These are phyloP conservation scores for Candolleomyces efflorescens DNA, from an alignment of 768 basidiomycete species.

Conservation along the genomic window DNA sequence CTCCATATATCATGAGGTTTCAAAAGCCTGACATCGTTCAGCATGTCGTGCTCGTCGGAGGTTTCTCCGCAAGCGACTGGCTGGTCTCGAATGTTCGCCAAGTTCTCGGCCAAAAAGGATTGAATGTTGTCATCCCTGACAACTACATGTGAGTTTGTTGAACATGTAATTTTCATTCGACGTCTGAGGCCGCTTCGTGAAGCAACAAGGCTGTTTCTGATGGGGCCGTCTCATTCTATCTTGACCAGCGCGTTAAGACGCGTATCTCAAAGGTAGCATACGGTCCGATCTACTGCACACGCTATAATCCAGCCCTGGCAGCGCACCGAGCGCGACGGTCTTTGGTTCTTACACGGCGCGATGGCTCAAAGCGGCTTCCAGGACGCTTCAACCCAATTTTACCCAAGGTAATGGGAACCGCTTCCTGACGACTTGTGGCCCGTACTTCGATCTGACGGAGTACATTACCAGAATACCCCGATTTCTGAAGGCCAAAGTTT, in stretches of 20 bases:
- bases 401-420: neutral
- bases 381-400: neutral
- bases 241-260: constrained; percentile 6
- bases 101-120: constrained; percentile 25
- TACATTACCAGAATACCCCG: neutral
- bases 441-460: neutral
- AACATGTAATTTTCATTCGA: no score
- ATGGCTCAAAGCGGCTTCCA: no score
- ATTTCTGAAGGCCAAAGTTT: neutral
- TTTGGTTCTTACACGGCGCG: neutral
- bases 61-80: constrained; percentile 50
- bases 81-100: constrained; percentile 35
- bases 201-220: constrained; percentile 23
- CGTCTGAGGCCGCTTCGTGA: neutral
- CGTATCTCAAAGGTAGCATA: constrained; percentile 1
- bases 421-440: neutral
- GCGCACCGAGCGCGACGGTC: constrained; percentile 4
- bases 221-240: constrained; percentile 14
- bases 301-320: neutral
- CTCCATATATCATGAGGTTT: constrained; percentile 13
- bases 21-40: constrained; percentile 8
- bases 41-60: constrained; percentile 44
- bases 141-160: constrained; percentile 36
- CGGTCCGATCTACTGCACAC: neutral
- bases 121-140: constrained; percentile 41